Conservation (phyloP, 495 filamentous ascomycete genomes). For the Chaetomidium leptoderma region DNA sequence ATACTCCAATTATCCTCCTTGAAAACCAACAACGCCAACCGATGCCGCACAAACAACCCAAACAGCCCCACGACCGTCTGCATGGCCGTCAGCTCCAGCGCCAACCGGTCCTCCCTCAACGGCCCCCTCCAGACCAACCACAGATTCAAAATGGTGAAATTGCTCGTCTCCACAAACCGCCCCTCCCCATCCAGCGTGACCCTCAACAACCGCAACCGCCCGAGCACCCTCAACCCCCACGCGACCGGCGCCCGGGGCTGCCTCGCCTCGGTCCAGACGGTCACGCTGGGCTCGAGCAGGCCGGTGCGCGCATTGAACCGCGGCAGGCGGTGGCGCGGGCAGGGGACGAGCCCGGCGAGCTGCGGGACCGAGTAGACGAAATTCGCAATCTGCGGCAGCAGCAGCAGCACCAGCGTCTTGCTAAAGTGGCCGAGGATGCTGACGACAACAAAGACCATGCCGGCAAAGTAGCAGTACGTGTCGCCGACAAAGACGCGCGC, state of each 20-base stretch:
- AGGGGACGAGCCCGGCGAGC: constrained; percentile 82
- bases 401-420: constrained; percentile 87
- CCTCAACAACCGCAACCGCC: constrained; percentile 58
- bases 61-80: constrained; percentile 70
- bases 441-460: constrained; percentile 97
- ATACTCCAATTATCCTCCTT: constrained; percentile 68
- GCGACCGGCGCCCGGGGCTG: constrained; percentile 68
- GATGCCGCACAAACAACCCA: constrained; percentile 80
- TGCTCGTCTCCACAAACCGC: constrained; percentile 73
- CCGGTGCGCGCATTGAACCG: constrained; percentile 80
- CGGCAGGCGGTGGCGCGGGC: constrained; percentile 86
- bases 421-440: constrained; percentile 95
- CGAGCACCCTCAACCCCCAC: constrained; percentile 57
- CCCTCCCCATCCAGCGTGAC: constrained; percentile 62
- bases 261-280: constrained; percentile 61
- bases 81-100: constrained; percentile 67
- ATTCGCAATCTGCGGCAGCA: constrained; percentile 94
- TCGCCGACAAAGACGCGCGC: constrained; percentile 94
- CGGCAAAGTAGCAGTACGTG: constrained; percentile 98
- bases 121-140: constrained; percentile 97
- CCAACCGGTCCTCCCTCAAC: constrained; percentile 78
- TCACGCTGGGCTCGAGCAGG: constrained; percentile 76
- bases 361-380: constrained; percentile 91
- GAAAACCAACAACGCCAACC: constrained; percentile 78
- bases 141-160: constrained; percentile 88